Conservation (phyloP, 2,329 filamentous ascomycete genomes). For the Proliferodiscus dingleyae region DNA sequence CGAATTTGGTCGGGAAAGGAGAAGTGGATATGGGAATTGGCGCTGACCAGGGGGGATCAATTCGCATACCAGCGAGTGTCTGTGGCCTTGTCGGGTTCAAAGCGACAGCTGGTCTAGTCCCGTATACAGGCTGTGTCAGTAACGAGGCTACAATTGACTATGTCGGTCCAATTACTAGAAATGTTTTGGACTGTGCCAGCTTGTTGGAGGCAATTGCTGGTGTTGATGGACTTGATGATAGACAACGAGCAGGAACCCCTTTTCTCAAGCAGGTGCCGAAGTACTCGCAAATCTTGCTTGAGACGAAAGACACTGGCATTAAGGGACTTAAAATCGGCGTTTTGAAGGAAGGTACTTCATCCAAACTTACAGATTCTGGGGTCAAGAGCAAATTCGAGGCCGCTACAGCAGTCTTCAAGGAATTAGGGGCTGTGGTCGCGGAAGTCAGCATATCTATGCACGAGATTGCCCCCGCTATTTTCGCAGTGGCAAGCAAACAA, state of each 20-base stretch:
- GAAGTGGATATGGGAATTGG: constrained; percentile 47
- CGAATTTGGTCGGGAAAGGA: constrained; percentile 40
- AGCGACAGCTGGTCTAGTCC: constrained; percentile 20
- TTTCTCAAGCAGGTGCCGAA: constrained; percentile 23
- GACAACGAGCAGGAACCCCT: constrained; percentile 34
- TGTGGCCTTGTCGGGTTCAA: constrained; percentile 25
- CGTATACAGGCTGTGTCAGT: constrained; percentile 36
- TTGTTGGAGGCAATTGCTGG: constrained; percentile 44
- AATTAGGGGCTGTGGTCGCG: constrained; percentile 44
- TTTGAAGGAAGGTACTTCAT: constrained; percentile 40
- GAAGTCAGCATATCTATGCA: constrained; percentile 48
- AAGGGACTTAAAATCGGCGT: constrained; percentile 38
- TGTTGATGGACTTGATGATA: constrained; percentile 45
- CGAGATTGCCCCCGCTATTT: constrained; percentile 17
- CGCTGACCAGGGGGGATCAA: constrained; percentile 50
- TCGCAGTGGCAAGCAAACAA: constrained; percentile 13
- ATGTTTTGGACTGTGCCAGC: constrained; percentile 36
- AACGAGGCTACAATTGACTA: constrained; percentile 49
- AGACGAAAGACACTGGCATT: constrained; percentile 19
- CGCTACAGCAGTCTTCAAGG: constrained; percentile 38
- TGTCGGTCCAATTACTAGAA: constrained; percentile 40
- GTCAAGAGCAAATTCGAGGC: constrained; percentile 34
- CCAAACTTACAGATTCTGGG: constrained; percentile 37
- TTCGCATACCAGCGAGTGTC: constrained; percentile 65
- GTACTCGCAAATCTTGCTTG: constrained; percentile 12